Percentiles rank a stretch among this genome's conserved stretches.
These are phyloP conservation scores for Suillus bovinus DNA, from an alignment of 768 basidiomycete species.

Conservation along the genomic window DNA sequence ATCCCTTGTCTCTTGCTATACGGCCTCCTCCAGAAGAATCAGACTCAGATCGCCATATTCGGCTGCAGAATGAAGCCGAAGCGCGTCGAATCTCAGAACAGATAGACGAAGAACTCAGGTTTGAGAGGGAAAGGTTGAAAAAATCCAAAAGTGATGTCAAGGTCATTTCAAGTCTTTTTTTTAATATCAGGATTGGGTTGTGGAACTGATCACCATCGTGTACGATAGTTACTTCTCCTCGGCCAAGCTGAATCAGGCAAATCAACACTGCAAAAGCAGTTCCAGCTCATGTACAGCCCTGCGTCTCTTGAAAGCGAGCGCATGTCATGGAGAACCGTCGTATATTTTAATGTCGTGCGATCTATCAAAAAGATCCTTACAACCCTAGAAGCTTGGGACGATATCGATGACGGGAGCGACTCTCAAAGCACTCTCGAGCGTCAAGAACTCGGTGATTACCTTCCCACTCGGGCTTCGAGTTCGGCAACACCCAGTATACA, in stretches of 20 bases:
- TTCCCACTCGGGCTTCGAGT: conserved; percentile 18
- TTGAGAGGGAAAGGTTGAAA: conserved; percentile 65
- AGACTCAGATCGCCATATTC: conserved; percentile 56
- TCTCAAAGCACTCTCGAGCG: conserved; percentile 34
- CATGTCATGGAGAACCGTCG: conserved; percentile 68
- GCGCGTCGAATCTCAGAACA: conserved; percentile 75
- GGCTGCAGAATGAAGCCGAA: conserved; percentile 68
- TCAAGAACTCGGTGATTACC: conserved; percentile 30
- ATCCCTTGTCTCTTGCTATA: conserved; percentile 69
- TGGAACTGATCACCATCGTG: conserved; percentile 22
- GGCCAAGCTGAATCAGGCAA: conserved; percentile 82
- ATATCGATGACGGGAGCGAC: conserved; percentile 53
- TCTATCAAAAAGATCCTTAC: conserved; percentile 69
- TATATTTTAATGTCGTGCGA: conserved; percentile 76
- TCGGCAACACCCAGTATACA: conserved; percentile 12
- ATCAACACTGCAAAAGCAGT: conserved; percentile 76
- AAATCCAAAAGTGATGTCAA: conserved; percentile 75
- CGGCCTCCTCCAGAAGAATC: conserved; percentile 68
- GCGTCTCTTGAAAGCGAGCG: conserved; percentile 69
- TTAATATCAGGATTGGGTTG: not conserved
- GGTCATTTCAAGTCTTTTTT: conserved; percentile 35
- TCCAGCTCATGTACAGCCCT: conserved; percentile 80
- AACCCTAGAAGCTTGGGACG: conserved; percentile 63
- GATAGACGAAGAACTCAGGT: conserved; percentile 79
- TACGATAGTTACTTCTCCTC: conserved; percentile 61